phyloP scores from a whole-genome alignment of 345 rosid genomes.

The Arabidopsis suecica region DNA sequence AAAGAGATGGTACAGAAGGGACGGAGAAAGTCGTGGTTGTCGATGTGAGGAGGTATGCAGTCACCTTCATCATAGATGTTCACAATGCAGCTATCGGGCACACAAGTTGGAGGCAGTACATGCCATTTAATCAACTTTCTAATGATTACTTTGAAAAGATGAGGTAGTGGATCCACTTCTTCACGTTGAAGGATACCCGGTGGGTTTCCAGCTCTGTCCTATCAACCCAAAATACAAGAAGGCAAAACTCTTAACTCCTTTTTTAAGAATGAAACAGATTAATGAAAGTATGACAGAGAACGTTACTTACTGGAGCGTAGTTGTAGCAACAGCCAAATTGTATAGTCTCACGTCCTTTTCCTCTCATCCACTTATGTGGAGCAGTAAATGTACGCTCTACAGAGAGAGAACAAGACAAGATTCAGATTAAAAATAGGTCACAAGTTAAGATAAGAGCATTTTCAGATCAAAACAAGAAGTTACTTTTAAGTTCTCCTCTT shows the following conservation, averaged over 20 bases:
- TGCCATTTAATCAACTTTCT: slow-evolving; percentile 66
- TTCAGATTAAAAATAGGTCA: neutral
- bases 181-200: slow-evolving; percentile 63
- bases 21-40: slow-evolving; percentile 68
- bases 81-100: slow-evolving; percentile 74
- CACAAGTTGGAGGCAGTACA: slow-evolving; percentile 61
- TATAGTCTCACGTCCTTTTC: slow-evolving; percentile 71
- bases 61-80: slow-evolving; percentile 75
- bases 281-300: neutral
- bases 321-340: slow-evolving; percentile 78
- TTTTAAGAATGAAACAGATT: neutral
- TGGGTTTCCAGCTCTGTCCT: slow-evolving; percentile 68
- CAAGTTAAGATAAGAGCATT: neutral
- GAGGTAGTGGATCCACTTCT: slow-evolving; percentile 67
- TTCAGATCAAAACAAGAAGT: slow-evolving; percentile 16
- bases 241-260: neutral
- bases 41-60: slow-evolving; percentile 77
- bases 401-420: slow-evolving; percentile 13
- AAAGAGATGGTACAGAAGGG: slow-evolving; percentile 78
- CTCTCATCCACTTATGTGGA: slow-evolving; percentile 75
- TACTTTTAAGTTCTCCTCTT: slow-evolving; percentile 60
- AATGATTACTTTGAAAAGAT: slow-evolving; percentile 60
- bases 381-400: slow-evolving; percentile 65
- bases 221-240: slow-evolving; percentile 17
- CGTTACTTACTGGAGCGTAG: slow-evolving; percentile 50